These are phyloP conservation scores for Cytospora piceae DNA, from an alignment of 2,329 filamentous ascomycete genomes.

Conservation along the genomic window DNA sequence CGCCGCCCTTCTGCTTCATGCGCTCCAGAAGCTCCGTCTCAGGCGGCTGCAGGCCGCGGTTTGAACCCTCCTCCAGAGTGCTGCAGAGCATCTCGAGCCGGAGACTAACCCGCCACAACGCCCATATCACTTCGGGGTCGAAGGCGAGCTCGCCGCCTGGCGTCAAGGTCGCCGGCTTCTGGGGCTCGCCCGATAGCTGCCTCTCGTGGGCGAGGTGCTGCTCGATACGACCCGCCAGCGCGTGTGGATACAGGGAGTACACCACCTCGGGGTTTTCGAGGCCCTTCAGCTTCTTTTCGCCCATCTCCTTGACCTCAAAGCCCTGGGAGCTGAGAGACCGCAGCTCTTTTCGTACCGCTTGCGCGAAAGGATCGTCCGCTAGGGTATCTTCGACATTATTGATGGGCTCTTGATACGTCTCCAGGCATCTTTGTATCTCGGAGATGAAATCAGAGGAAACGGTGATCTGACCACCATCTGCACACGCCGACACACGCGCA, in stretches of 20 bases:
- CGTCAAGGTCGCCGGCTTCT: conserved; percentile 62
- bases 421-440: conserved; percentile 88
- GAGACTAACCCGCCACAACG: conserved; percentile 85
- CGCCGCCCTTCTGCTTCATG: conserved; percentile 69
- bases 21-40: conserved; percentile 82
- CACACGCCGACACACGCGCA: conserved; percentile 88
- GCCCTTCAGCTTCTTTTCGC: conserved; percentile 93
- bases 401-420: conserved; percentile 86
- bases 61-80: conserved; percentile 73
- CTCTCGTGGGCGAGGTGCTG: conserved; percentile 60
- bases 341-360: conserved; percentile 83
- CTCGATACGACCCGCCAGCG: conserved; percentile 78
- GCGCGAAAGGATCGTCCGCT: conserved; percentile 73
- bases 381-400: conserved; percentile 74
- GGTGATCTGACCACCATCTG: conserved; percentile 95
- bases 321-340: conserved; percentile 86
- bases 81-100: conserved; percentile 93
- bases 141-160: conserved; percentile 71
- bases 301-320: conserved; percentile 92
- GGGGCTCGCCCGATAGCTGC: conserved; percentile 47
- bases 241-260: conserved; percentile 93
- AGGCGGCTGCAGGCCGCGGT: conserved; percentile 70
- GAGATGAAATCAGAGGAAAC: conserved; percentile 97
- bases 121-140: conserved; percentile 85
- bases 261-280: conserved; percentile 96